A percentile compares a stretch with the other conserved stretches of the same genome.
phyloP scores from a whole-genome alignment of 1,284 basidiomycete genomes.

The Boletus smithii region DNA sequence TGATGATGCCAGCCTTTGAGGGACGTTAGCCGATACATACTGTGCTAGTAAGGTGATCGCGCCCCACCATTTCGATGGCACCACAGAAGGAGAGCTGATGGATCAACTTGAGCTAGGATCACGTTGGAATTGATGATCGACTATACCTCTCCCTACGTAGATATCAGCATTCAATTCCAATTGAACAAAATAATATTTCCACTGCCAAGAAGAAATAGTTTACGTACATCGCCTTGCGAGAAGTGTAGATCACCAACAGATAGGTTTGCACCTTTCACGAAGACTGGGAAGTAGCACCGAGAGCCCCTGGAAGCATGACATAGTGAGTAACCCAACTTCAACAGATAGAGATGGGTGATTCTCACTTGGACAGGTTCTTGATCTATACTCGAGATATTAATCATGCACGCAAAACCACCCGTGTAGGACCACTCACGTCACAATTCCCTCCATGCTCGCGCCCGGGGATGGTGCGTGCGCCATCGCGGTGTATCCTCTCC shows the following conservation, averaged over 20 bases:
- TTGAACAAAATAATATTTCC: no score
- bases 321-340: neutral
- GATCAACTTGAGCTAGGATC: slow-evolving; percentile 1
- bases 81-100: slow-evolving; percentile 67
- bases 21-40: neutral
- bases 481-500: slow-evolving; percentile 61
- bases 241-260: slow-evolving; percentile 82
- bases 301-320: slow-evolving; percentile 44
- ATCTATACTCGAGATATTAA: slow-evolving; percentile 43
- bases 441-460: slow-evolving; percentile 82
- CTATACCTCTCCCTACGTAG: slow-evolving; percentile 50
- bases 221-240: slow-evolving; percentile 71
- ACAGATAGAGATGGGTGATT: neutral
- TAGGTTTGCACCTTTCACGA: slow-evolving; percentile 70
- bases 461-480: slow-evolving; percentile 75
- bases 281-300: slow-evolving; percentile 77
- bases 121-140: neutral
- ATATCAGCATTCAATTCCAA: slow-evolving; percentile 1
- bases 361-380: slow-evolving; percentile 65
- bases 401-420: neutral
- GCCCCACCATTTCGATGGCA: slow-evolving; percentile 72
- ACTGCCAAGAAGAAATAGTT: neutral
- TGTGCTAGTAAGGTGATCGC: neutral
- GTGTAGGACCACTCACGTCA: slow-evolving; percentile 46
- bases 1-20: slow-evolving; percentile 67